phyloP scores from a whole-genome alignment of 2,329 filamentous ascomycete genomes.

The Chaetoscypha palmicola region DNA sequence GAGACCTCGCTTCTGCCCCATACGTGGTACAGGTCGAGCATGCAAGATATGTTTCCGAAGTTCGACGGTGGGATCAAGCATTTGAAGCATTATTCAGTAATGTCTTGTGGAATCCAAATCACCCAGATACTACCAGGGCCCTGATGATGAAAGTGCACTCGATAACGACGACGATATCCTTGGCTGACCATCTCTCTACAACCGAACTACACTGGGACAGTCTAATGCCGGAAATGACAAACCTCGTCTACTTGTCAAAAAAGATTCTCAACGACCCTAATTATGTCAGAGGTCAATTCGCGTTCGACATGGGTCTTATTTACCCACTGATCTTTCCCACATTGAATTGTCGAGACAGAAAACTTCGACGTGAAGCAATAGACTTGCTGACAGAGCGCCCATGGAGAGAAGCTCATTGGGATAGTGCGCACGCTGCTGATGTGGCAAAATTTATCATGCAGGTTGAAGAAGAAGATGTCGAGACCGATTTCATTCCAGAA shows the following conservation, averaged over 20 bases:
- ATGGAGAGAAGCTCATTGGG: slow-evolving; percentile 21
- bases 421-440: slow-evolving; percentile 11
- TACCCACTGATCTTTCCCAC: slow-evolving; percentile 16
- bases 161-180: slow-evolving; percentile 11
- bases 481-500: slow-evolving; percentile 18
- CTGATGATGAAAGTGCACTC: slow-evolving; percentile 19
- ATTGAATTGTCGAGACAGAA: slow-evolving; percentile 20
- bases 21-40: slow-evolving; percentile 17
- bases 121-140: slow-evolving; percentile 9
- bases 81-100: slow-evolving; percentile 17
- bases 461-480: slow-evolving; percentile 22
- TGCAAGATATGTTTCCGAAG: slow-evolving; percentile 15
- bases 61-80: slow-evolving; percentile 16
- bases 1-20: not conserved
- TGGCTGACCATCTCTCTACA: slow-evolving; percentile 14
- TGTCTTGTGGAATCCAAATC: slow-evolving; percentile 8
- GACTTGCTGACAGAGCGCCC: slow-evolving; percentile 10
- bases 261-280: slow-evolving; percentile 11
- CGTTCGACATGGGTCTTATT: slow-evolving; percentile 22
- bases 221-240: slow-evolving; percentile 13
- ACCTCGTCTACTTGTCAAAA: slow-evolving; percentile 13
- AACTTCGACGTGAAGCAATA: slow-evolving; percentile 19
- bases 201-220: slow-evolving; percentile 20
- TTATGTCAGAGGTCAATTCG: slow-evolving; percentile 15
- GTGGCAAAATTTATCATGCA: slow-evolving; percentile 21